Base-by-base conservation (phyloP, 257 asterid genomes). In the Plantago elongata region DNA sequence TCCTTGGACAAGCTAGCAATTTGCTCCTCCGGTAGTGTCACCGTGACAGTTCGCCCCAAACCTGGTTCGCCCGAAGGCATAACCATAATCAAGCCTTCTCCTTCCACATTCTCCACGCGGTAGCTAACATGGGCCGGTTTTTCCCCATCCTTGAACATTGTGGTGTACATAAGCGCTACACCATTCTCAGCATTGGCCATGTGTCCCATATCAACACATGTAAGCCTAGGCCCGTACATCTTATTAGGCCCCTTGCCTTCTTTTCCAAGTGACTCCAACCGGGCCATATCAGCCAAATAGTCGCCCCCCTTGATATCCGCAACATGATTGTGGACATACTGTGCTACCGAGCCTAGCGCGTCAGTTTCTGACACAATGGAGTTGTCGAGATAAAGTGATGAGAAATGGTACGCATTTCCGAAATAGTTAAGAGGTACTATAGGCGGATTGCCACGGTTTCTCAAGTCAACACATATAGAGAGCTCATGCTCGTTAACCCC, bases 51-150 rank as follows among this genome's bases (percentile, higher is more conserved):
- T n/a, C 85, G 73, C 14, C 77, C 81, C 2, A 62, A 42, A 45
- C 87, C 82, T 1, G 51, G 75, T 43, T 80, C 94, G 0, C 70
- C 59, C 47, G 83, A 74, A 16, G 87, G 89, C 85, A 78, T 78
- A 55, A 85, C 82, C 60, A 78, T 51, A 18, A 85, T 75, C 65
- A 85, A 60, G 27, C 87, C 87, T 68, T 80, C 75, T 11, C 85
- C 77, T 10, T 13, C 79, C 56, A 72, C 83, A 61, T 76, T 78
- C 72, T 83, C 82, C 67, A 80, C 68, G 16, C 45, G 57, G 48
- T 69, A 85, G 66, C 83, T 82, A 66, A 80, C 87, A 30, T 75
- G 83, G 5, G 69, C 54, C 0, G 89, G 85, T 62, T 38, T 71
- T 54, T 74, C 76, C 46, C 76, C 86, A 68, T 76, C 15, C 51